phyloP scores from a whole-genome alignment of 2,329 filamentous ascomycete genomes.

The Epichloe brachyelytri region DNA sequence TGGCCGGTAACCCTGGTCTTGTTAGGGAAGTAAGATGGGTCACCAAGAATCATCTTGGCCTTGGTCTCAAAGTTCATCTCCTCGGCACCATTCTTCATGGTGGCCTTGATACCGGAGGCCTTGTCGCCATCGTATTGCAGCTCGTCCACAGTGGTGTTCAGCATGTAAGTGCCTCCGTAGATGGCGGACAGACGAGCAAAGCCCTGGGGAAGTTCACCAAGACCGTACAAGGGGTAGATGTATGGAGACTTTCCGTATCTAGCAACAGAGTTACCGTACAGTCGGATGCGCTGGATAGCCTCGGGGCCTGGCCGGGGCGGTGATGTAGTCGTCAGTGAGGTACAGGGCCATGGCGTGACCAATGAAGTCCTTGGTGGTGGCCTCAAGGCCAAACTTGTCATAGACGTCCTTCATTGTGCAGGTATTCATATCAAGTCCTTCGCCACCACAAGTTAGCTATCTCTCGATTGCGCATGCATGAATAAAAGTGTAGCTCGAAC shows the following conservation, averaged over 20 bases:
- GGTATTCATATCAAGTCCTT: constrained; percentile 66
- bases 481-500: constrained; percentile 28
- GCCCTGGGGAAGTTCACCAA: constrained; percentile 92
- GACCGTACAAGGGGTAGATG: constrained; percentile 96
- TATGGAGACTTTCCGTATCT: constrained; percentile 97
- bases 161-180: constrained; percentile 98
- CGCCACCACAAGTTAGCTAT: constrained; percentile 8
- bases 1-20: constrained; percentile 84
- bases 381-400: constrained; percentile 91
- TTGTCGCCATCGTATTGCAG: constrained; percentile 72
- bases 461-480: not conserved
- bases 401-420: constrained; percentile 97
- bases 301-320: constrained; percentile 61
- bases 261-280: constrained; percentile 96
- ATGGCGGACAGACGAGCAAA: constrained; percentile 96
- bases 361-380: constrained; percentile 84
- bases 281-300: constrained; percentile 78
- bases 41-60: constrained; percentile 88
- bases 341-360: constrained; percentile 98
- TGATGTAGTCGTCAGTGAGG: constrained; percentile 79
- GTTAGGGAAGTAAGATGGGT: constrained; percentile 89
- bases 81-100: constrained; percentile 70
- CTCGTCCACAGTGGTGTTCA: constrained; percentile 91
- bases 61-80: constrained; percentile 96
- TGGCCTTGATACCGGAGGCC: constrained; percentile 92